Evolutionary conservation across 169 alveolate genomes (phyloP).

Genomic region (Condylostoma magnum): DNA sequence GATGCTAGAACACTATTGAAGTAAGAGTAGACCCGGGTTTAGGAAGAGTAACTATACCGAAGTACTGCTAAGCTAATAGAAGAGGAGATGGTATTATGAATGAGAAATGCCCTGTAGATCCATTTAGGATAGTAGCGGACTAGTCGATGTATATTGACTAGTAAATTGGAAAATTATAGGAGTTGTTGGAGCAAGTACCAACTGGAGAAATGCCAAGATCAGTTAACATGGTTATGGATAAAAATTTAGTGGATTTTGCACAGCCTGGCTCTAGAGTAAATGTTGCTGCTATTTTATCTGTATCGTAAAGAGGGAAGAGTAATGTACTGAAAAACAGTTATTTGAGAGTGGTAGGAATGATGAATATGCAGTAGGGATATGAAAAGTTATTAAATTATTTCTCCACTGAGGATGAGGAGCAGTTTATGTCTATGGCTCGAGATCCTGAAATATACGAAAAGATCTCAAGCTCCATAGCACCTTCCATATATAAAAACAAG

Average conservation of each 20-base stretch:
- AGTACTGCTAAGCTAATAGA: slow-evolving; percentile 72
- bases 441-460: slow-evolving; percentile 91
- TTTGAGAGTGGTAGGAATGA: slow-evolving; percentile 79
- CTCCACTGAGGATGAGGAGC: slow-evolving; percentile 72
- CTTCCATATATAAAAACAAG: slow-evolving; percentile 95
- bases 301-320: slow-evolving; percentile 13
- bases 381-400: slow-evolving; percentile 50
- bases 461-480: slow-evolving; percentile 95
- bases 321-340: slow-evolving; percentile 67
- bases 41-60: slow-evolving; percentile 68
- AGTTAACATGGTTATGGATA: slow-evolving; percentile 84
- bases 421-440: slow-evolving; percentile 77
- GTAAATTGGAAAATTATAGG: slow-evolving; percentile 96
- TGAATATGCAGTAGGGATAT: slow-evolving; percentile 52
- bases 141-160: slow-evolving; percentile 95
- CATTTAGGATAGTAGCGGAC: slow-evolving; percentile 92
- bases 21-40: slow-evolving; percentile 89
- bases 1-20: slow-evolving; percentile 88
- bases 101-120: slow-evolving; percentile 87
- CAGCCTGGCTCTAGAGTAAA: slow-evolving; percentile 97
- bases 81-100: slow-evolving; percentile 42
- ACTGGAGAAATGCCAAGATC: slow-evolving; percentile 95
- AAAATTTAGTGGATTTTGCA: slow-evolving; percentile 91
- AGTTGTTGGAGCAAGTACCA: slow-evolving; percentile 98
- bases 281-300: slow-evolving; percentile 91